Conservation (phyloP, 208 protist species). For the Crithidia thermophila region DNA sequence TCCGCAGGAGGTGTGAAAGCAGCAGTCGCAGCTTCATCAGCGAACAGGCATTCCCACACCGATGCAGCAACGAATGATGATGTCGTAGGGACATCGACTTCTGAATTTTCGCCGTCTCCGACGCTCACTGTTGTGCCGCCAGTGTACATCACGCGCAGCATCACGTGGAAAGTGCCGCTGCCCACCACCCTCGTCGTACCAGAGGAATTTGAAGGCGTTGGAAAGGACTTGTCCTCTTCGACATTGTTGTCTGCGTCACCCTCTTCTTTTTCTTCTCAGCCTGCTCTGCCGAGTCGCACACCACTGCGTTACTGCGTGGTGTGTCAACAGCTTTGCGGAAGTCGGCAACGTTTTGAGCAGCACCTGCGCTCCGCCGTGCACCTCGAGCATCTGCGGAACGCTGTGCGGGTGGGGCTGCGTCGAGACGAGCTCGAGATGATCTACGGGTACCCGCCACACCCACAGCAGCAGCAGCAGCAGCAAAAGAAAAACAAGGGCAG, state of each 20-base stretch:
- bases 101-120: neutral
- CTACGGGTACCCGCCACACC: slow-evolving; percentile 16
- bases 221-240: no score
- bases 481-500: neutral
- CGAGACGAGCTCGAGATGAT: slow-evolving; percentile 6
- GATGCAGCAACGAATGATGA: neutral
- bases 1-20: no score
- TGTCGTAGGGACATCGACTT: neutral
- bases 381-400: slow-evolving; percentile 50
- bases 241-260: no score
- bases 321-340: slow-evolving; percentile 46
- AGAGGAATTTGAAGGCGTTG: neutral
- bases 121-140: slow-evolving; percentile 50
- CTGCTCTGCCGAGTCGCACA: neutral
- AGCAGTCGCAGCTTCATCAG: no score
- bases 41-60: no score
- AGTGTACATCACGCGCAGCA: slow-evolving; percentile 49
- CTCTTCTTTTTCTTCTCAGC: no score
- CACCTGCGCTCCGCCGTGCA: slow-evolving; percentile 55
- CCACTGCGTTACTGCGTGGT: slow-evolving; percentile 48
- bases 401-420: slow-evolving; percentile 39
- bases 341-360: slow-evolving; percentile 9
- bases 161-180: slow-evolving; percentile 64
- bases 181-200: slow-evolving; percentile 9
- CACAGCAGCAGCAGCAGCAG: neutral